phyloP scores from a whole-genome alignment of 306 rosid species.

The Lupinus albus region DNA sequence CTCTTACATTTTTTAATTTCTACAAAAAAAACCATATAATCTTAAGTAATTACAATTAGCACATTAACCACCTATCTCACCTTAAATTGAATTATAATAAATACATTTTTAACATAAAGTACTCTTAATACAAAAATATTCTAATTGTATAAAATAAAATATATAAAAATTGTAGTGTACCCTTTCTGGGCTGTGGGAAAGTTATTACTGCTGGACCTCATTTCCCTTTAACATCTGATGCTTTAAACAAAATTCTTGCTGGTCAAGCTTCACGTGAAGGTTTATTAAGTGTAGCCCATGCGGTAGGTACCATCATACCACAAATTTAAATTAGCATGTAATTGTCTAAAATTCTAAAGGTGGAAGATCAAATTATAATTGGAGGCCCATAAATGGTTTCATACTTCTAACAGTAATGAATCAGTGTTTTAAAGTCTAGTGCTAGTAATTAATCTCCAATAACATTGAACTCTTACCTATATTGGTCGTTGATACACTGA shows the following conservation, averaged over 20 bases:
- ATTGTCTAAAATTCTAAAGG: neutral
- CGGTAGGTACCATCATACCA: constrained; percentile 59
- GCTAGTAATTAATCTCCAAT: neutral
- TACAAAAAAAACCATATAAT: no score
- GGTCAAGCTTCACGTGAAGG: constrained; percentile 81
- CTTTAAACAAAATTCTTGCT: constrained; percentile 76
- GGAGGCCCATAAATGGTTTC: neutral
- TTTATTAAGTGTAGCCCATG: constrained; percentile 69
- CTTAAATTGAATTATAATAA: no score
- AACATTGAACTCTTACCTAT: neutral
- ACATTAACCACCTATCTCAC: no score
- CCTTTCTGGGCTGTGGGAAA: constrained; percentile 95
- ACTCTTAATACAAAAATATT: no score
- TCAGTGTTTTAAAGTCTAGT: neutral
- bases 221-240: constrained; percentile 86
- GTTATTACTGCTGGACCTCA: constrained; percentile 68
- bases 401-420: neutral
- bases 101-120: no score
- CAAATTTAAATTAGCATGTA: neutral
- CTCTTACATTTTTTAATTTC: no score
- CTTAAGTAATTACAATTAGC: no score
- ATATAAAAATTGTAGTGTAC: no score
- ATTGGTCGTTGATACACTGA: neutral
- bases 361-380: neutral
- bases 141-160: no score